Evolutionary conservation across 2,329 filamentous ascomycete genomes (phyloP).

Genomic region (Ophiostoma montium): DNA sequence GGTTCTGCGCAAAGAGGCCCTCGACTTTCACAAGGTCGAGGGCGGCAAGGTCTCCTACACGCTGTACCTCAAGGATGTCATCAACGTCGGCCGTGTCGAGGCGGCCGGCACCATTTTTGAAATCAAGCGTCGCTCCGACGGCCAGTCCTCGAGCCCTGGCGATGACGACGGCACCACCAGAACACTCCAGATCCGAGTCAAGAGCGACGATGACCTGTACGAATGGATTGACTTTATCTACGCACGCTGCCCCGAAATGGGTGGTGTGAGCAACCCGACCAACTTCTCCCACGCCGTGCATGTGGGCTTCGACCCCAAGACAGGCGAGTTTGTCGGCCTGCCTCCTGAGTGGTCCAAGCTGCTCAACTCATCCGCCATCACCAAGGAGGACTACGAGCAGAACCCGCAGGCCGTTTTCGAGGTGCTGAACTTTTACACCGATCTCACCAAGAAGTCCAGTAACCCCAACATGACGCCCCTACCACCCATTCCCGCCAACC

Average conservation of each 20-base stretch:
- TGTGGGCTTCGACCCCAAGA: constrained; percentile 91
- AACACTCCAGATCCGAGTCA: constrained; percentile 82
- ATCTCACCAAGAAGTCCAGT: constrained; percentile 62
- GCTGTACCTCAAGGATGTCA: constrained; percentile 73
- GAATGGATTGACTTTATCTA: constrained; percentile 99
- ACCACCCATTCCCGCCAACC: constrained; percentile 40
- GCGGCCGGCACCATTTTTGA: constrained; percentile 87
- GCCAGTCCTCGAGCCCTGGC: constrained; percentile 54
- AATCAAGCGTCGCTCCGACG: constrained; percentile 63
- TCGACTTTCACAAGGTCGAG: constrained; percentile 90
- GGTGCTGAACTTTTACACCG: constrained; percentile 73
- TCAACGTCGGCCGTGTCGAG: constrained; percentile 82
- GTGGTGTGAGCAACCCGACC: constrained; percentile 93
- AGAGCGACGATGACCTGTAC: constrained; percentile 92
- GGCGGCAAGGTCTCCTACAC: constrained; percentile 78
- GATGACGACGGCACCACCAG: constrained; percentile 70
- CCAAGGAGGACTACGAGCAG: constrained; percentile 95
- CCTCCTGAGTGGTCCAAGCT: constrained; percentile 96
- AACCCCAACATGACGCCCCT: constrained; percentile 57
- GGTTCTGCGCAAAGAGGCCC: constrained; percentile 78
- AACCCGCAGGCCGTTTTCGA: constrained; percentile 80
- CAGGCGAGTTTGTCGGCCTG: constrained; percentile 85
- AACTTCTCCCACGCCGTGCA: constrained; percentile 97
- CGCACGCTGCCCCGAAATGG: constrained; percentile 91
- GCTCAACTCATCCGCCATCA: constrained; percentile 89